Percentiles rank a stretch among this genome's conserved stretches.
These are phyloP conservation scores for Triticum monococcum DNA, from an alignment of 176 grass and related monocot genomes.

Conservation along the genomic window DNA sequence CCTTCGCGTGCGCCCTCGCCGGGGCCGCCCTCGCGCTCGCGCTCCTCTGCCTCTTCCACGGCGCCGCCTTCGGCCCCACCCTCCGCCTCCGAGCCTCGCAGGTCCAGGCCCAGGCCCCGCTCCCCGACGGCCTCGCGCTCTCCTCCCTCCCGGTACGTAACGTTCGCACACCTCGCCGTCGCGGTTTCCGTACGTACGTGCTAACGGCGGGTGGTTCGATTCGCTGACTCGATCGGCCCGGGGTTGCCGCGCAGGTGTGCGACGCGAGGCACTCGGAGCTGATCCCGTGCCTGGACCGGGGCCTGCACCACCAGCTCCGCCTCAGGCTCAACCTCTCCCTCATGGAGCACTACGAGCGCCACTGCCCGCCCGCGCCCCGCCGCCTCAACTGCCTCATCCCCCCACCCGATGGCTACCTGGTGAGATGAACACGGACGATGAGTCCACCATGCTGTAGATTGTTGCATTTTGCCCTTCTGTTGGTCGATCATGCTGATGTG, in stretches of 20 bases:
- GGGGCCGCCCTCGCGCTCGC: conserved; percentile 50
- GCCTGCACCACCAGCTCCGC: conserved; percentile 60
- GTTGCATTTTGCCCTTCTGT: no score
- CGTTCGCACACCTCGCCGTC: not conserved
- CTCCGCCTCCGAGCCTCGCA: not conserved
- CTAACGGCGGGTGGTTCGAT: not conserved
- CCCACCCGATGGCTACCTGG: conserved; percentile 60
- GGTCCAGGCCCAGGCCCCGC: not conserved
- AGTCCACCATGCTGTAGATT: no score
- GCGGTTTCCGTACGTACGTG: not conserved
- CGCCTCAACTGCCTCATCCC: conserved; percentile 83
- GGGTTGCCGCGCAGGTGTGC: conserved; percentile 44
- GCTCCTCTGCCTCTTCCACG: conserved; percentile 84
- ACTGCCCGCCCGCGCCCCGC: conserved; percentile 53
- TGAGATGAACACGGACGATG: not conserved
- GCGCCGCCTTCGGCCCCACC: conserved; percentile 61
- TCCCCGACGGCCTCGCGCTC: conserved; percentile 34
- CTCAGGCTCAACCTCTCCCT: conserved; percentile 66
- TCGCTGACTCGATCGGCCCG: not conserved
- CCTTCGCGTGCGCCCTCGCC: conserved; percentile 56
- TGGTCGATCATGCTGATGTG: not conserved
- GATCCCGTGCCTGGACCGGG: conserved; percentile 74
- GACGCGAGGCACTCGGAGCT: conserved; percentile 63
- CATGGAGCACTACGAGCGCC: conserved; percentile 90
- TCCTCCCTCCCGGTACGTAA: conserved; percentile 63